Percentiles rank a stretch among this genome's conserved stretches.
Conservation (phyloP, 176 grass and related monocot species). For the Saccharum spontaneum region DNA sequence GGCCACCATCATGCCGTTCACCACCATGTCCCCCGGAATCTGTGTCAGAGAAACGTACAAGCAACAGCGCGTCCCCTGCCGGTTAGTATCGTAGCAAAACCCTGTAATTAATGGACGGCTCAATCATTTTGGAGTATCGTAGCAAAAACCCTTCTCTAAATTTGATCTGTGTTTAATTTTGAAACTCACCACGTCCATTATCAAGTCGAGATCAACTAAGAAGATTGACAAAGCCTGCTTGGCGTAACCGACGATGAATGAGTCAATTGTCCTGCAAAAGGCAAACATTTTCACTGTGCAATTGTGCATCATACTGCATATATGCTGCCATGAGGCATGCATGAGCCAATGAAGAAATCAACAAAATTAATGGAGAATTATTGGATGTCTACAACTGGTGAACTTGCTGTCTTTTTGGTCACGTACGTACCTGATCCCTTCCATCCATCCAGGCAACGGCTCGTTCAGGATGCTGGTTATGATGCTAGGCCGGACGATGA, state of each 20-base stretch:
- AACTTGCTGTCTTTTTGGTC: neutral
- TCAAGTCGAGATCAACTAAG: conserved; percentile 36
- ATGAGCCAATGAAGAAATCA: too few species aligned
- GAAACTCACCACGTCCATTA: conserved; percentile 55
- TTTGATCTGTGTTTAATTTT: too few species aligned
- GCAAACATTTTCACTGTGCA: neutral
- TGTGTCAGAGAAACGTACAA: too few species aligned
- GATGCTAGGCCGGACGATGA: conserved; percentile 65
- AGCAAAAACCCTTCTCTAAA: too few species aligned
- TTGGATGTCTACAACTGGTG: neutral
- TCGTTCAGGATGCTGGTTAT: conserved; percentile 66
- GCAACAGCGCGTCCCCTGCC: too few species aligned
- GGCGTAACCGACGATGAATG: conserved; percentile 48
- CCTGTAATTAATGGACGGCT: too few species aligned
- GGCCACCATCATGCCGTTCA: conserved; percentile 60
- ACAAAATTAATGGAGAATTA: neutral
- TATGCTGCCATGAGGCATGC: too few species aligned
- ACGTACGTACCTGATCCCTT: conserved; percentile 45
- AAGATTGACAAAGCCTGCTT: conserved; percentile 50
- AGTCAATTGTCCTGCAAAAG: conserved; percentile 57
- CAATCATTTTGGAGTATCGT: too few species aligned
- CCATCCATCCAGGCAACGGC: conserved; percentile 73
- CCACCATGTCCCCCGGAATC: conserved; percentile 72
- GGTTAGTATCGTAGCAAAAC: too few species aligned
- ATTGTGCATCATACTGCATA: too few species aligned